These are phyloP conservation scores for Galerina marginata DNA, from an alignment of 768 basidiomycete species.

Conservation along the genomic window DNA sequence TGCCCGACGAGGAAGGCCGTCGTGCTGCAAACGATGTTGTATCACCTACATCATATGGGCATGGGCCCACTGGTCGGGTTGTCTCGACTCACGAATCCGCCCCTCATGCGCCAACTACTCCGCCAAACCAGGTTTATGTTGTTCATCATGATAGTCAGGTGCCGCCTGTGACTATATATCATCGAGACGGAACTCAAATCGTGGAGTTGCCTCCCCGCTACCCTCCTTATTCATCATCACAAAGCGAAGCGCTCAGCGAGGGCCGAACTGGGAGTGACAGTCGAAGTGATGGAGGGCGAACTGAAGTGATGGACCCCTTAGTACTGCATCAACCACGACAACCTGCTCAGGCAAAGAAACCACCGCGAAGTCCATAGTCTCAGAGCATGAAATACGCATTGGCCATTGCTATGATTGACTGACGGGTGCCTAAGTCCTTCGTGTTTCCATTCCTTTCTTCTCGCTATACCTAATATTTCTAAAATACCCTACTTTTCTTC, in stretches of 20 bases:
- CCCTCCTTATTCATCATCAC: constrained; percentile 24
- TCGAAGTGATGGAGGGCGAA: constrained; percentile 21
- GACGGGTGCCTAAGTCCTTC: too few species aligned
- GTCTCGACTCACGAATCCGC: constrained; percentile 19
- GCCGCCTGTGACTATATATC: constrained; percentile 63
- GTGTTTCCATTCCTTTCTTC: neutral
- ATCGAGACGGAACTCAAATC: constrained; percentile 58
- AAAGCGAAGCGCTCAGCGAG: constrained; percentile 22
- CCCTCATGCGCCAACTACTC: constrained; percentile 11
- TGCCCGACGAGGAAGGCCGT: constrained; percentile 42
- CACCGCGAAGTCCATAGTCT: constrained; percentile 15
- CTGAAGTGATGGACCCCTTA: constrained; percentile 15
- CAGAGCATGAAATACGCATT: neutral
- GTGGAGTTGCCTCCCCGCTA: constrained; percentile 67
- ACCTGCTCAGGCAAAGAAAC: constrained; percentile 27
- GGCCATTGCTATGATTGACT: too few species aligned
- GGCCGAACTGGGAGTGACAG: constrained; percentile 23
- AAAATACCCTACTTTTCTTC: neutral
- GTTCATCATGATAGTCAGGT: constrained; percentile 66
- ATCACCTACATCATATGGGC: constrained; percentile 16
- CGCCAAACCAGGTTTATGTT: constrained; percentile 50
- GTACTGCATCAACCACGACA: constrained; percentile 30
- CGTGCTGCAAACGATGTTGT: constrained; percentile 3
- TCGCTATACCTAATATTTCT: neutral
- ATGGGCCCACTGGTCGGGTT: constrained; percentile 9